Evolutionary conservation across 768 basidiomycete species (phyloP).

Genomic region (Phanerochaete sordida): DNA sequence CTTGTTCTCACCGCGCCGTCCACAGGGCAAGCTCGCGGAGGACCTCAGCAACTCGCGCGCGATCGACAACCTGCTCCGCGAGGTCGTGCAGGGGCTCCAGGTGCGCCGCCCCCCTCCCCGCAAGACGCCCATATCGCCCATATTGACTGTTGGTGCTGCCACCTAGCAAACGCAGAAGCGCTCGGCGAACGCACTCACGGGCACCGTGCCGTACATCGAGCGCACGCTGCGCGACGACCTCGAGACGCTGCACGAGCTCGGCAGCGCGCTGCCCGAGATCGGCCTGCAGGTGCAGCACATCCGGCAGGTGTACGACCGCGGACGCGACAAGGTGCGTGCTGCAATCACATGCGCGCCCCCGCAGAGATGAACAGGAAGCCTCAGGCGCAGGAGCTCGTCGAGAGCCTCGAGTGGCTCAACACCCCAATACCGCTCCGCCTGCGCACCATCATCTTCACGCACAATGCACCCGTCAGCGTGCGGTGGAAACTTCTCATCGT

Average conservation of each 20-base stretch:
- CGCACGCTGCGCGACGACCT: conserved; percentile 59
- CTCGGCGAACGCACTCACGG: conserved; percentile 52
- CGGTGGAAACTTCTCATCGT: conserved; percentile 68
- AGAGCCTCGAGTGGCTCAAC: conserved; percentile 70
- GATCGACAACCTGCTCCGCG: conserved; percentile 66
- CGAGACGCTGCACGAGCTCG: conserved; percentile 52
- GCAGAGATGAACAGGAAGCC: not conserved
- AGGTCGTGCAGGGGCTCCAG: conserved; percentile 57
- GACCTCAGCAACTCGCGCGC: conserved; percentile 73
- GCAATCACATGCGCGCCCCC: conserved; percentile 6
- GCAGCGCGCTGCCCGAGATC: conserved; percentile 56
- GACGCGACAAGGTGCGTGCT: conserved; percentile 55
- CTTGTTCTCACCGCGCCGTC: not conserved
- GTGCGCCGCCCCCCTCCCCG: conserved; percentile 34
- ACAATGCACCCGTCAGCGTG: conserved; percentile 67
- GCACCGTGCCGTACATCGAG: conserved; percentile 61
- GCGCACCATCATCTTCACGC: conserved; percentile 71
- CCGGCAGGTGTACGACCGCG: conserved; percentile 65
- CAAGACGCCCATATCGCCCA: not conserved
- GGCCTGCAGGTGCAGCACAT: conserved; percentile 61
- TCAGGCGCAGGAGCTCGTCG: conserved; percentile 64
- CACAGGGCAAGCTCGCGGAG: conserved; percentile 61
- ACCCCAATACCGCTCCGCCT: conserved; percentile 76
- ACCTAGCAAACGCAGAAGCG: conserved; percentile 54
- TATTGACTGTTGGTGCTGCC: not conserved